A percentile compares a stretch with the other conserved stretches of the same genome.
phyloP scores from a whole-genome alignment of 176 grass and related monocot species.

The Phoenix dactylifera region DNA sequence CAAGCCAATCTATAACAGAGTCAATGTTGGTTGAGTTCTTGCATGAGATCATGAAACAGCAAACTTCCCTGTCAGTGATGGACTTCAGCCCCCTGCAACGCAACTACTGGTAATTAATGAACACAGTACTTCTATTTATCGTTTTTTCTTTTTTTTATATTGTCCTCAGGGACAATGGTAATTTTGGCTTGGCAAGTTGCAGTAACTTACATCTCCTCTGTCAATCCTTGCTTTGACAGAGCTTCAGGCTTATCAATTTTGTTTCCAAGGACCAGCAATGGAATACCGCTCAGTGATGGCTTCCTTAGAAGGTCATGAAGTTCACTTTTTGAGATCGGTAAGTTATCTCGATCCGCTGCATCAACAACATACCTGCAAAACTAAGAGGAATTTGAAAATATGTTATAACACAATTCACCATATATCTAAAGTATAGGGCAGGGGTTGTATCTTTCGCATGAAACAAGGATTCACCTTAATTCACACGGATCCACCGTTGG shows the following conservation, averaged over 20 bases:
- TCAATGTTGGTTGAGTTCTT: constrained; percentile 94
- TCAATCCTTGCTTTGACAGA: constrained; percentile 58
- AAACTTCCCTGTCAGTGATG: constrained; percentile 70
- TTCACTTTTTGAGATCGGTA: constrained; percentile 77
- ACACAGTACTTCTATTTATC: no score
- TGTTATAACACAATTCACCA: no score
- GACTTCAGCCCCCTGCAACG: constrained; percentile 50
- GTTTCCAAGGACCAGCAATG: constrained; percentile 82
- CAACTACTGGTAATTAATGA: background rate
- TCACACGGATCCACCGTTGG: no score
- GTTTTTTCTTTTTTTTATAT: no score
- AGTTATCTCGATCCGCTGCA: constrained; percentile 78
- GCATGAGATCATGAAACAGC: constrained; percentile 96
- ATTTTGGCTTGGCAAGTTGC: background rate
- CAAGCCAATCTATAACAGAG: constrained; percentile 79
- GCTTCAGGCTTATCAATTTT: constrained; percentile 85
- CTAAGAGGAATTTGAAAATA: background rate
- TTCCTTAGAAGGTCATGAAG: constrained; percentile 93
- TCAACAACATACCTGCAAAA: constrained; percentile 89
- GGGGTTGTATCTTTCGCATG: no score
- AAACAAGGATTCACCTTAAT: no score
- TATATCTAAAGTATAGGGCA: no score
- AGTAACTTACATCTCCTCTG: constrained; percentile 58
- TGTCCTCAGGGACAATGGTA: no score
- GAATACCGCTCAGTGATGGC: constrained; percentile 44